Conservation (phyloP, 2,329 filamentous ascomycete species). For the Knoxdaviesia proteae region DNA sequence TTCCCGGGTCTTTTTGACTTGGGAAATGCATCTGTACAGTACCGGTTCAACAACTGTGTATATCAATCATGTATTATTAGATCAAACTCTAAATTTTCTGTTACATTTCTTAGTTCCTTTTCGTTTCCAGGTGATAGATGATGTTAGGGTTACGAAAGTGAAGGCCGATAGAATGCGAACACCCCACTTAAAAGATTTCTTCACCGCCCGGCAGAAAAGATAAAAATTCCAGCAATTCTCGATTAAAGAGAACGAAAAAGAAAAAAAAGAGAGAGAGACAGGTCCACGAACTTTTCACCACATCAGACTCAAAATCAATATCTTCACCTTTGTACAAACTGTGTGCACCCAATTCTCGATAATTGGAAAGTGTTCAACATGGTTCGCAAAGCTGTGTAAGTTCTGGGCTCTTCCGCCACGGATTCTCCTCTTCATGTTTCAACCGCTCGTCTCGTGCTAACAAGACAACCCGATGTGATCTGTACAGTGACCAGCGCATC, state of each 20-base stretch:
- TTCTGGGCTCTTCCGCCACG: constrained; percentile 1
- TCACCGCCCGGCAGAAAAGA: constrained; percentile 20
- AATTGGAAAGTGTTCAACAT: constrained; percentile 15
- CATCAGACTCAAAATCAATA: too few relatives aligned
- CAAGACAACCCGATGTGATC: too few relatives aligned
- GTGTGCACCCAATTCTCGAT: too few relatives aligned
- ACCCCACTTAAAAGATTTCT: background rate
- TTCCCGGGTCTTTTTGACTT: too few relatives aligned
- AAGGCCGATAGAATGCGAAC: too few relatives aligned
- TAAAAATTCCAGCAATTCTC: constrained; percentile 17
- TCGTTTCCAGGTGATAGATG: background rate
- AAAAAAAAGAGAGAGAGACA: constrained; percentile 2
- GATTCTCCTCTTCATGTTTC: accelerated
- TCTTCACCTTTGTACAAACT: too few relatives aligned
- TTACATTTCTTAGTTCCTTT: background rate
- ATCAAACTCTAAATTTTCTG: background rate
- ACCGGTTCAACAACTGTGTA: too few relatives aligned
- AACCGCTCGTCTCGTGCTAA: too few relatives aligned
- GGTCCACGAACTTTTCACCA: background rate
- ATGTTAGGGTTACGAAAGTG: too few relatives aligned
- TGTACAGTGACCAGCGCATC: constrained; percentile 61
- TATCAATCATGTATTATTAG: too few relatives aligned
- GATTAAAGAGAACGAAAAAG: background rate
- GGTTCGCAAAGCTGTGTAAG: constrained; percentile 38
- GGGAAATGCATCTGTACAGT: too few relatives aligned